Conservation (phyloP, 805 yeast species). For the Lipomyces mesembrius region DNA sequence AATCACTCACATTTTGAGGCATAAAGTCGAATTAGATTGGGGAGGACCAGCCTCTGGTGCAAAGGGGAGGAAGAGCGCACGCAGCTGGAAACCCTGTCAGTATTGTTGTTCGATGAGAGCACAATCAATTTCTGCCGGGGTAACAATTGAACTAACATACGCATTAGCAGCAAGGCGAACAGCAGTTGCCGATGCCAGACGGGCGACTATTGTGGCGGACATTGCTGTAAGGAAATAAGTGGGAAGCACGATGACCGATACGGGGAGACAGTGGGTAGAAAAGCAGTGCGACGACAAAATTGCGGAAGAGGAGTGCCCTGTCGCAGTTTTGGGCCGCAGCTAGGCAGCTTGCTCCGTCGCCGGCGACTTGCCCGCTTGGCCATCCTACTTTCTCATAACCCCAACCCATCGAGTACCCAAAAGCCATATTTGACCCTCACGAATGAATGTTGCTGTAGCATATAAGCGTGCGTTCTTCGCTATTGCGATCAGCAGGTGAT, state of each 20-base stretch:
- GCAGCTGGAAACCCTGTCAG: constrained; percentile 9
- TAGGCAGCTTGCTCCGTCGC: background rate
- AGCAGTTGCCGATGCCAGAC: constrained; percentile 35
- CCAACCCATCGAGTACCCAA: background rate
- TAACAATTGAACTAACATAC: constrained; percentile 18
- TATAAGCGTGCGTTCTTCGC: no score
- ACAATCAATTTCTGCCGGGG: background rate
- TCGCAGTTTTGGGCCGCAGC: background rate
- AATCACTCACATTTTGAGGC: constrained; percentile 46
- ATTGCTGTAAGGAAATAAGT: constrained; percentile 3
- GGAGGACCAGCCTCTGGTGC: constrained; percentile 38
- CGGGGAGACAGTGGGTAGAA: constrained; percentile 2
- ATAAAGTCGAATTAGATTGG: constrained; percentile 44
- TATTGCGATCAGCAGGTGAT: no score
- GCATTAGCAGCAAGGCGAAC: constrained; percentile 22
- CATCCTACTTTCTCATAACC: background rate
- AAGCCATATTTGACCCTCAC: no score
- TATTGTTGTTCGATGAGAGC: background rate
- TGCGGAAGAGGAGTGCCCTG: constrained; percentile 5
- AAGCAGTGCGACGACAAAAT: constrained; percentile 9
- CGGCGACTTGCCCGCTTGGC: background rate
- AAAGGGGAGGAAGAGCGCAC: constrained; percentile 21
- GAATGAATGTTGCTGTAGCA: no score
- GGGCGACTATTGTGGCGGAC: constrained; percentile 34
- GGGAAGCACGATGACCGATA: background rate